Percentiles rank a stretch among this genome's conserved stretches.
Conservation (phyloP, 371 early-diverging fungal species). For the Mucor irregularis region DNA sequence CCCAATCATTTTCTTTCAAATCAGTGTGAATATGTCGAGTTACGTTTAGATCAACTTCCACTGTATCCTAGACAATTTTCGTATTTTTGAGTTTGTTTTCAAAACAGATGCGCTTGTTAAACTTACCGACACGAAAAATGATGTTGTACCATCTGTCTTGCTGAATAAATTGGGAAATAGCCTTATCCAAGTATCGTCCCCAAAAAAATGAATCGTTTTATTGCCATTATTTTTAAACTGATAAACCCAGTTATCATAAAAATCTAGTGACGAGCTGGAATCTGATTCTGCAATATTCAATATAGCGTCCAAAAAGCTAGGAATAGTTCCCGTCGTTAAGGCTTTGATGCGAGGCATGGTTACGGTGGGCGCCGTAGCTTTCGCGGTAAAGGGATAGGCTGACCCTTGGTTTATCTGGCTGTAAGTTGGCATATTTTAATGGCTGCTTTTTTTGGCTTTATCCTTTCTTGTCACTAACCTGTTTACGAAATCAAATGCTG, state of each 20-base stretch:
- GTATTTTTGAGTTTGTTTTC: no score
- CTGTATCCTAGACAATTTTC: constrained; percentile 81
- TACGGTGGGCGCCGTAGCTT: constrained; percentile 90
- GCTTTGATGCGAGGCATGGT: constrained; percentile 95
- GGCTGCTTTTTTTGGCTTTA: background rate
- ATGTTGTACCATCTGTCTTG: constrained; percentile 74
- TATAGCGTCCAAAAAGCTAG: constrained; percentile 76
- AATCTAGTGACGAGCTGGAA: constrained; percentile 64
- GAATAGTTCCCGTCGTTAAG: constrained; percentile 85
- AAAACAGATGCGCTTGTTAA: no score
- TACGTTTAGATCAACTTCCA: constrained; percentile 79
- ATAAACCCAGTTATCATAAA: constrained; percentile 77
- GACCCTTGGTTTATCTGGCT: constrained; percentile 51
- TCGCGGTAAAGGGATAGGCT: constrained; percentile 69
- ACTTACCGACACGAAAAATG: constrained; percentile 73
- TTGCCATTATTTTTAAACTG: constrained; percentile 58
- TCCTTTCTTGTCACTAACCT: constrained; percentile 45
- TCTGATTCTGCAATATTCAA: constrained; percentile 85
- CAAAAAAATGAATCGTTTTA: constrained; percentile 78
- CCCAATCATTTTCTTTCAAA: constrained; percentile 70
- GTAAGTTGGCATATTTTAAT: background rate
- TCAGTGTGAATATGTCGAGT: constrained; percentile 75
- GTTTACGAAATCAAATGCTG: constrained; percentile 66
- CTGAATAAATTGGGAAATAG: constrained; percentile 75
- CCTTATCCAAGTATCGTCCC: constrained; percentile 95